Conservation (phyloP, 1,284 basidiomycete species). For the Tausonia pullulans region DNA sequence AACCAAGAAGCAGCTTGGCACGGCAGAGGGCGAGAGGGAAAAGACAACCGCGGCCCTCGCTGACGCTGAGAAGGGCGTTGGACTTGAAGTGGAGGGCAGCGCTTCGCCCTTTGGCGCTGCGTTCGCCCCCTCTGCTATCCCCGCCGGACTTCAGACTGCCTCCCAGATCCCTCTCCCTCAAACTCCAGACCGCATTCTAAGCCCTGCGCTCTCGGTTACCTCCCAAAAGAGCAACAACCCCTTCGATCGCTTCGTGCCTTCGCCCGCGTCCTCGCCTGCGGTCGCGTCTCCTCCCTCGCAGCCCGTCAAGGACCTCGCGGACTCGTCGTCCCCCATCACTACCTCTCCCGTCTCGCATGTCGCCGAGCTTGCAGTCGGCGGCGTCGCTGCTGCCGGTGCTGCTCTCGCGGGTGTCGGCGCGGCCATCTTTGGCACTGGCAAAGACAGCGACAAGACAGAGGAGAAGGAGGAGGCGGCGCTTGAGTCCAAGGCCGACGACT, state of each 20-base stretch:
- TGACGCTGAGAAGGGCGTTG: constrained; percentile 33
- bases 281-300: constrained; percentile 24
- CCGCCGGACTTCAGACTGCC: constrained; percentile 40
- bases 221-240: constrained; percentile 77
- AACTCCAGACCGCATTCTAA: constrained; percentile 47
- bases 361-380: constrained; percentile 17
- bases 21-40: constrained; percentile 60
- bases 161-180: constrained; percentile 55
- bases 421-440: constrained; percentile 18
- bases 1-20: constrained; percentile 81
- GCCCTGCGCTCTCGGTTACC: constrained; percentile 34
- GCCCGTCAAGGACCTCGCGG: constrained; percentile 16
- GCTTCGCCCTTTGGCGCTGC: constrained; percentile 6
- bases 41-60: constrained; percentile 25
- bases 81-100: too few species aligned
- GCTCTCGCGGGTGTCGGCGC: constrained; percentile 26
- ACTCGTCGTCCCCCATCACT: constrained; percentile 3
- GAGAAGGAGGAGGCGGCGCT: constrained; percentile 10
- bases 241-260: constrained; percentile 58
- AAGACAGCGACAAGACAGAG: constrained; percentile 7
- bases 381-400: constrained; percentile 17
- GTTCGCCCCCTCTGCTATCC: constrained; percentile 28
- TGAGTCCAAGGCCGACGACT: constrained; percentile 1
- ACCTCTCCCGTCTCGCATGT: constrained; percentile 15
- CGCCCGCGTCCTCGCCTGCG: constrained; percentile 19